Conservation (phyloP, 2,329 filamentous ascomycete species). For the Microdochium bolleyi region DNA sequence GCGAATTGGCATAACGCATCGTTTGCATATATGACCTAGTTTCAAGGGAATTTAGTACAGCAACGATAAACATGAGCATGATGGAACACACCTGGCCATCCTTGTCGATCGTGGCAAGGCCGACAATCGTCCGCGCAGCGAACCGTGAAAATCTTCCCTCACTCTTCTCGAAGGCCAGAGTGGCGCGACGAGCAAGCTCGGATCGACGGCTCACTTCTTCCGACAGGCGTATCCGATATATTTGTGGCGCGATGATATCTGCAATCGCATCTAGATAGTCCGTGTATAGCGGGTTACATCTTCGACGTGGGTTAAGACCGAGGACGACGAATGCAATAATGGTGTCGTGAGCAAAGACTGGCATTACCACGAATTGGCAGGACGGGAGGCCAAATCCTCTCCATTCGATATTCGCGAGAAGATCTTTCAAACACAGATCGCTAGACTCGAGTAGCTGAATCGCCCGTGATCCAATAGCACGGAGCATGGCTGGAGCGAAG, state of each 20-base stretch:
- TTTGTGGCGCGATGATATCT: conserved; percentile 12
- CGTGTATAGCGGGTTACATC: conserved; percentile 10
- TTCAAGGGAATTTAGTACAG: conserved; percentile 1
- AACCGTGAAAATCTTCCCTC: conserved; percentile 15
- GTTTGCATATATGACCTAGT: conserved; percentile 15
- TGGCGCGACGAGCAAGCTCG: conserved; percentile 12
- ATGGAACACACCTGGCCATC: conserved; percentile 9
- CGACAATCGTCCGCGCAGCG: conserved; percentile 15
- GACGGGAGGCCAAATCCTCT: conserved; percentile 8
- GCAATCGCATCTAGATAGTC: conserved; percentile 12
- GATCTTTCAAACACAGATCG: conserved; percentile 6
- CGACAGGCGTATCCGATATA: conserved; percentile 10
- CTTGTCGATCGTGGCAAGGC: conserved; percentile 11
- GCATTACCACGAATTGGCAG: conserved; percentile 12
- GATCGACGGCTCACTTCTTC: conserved; percentile 13
- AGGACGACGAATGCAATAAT: conserved; percentile 13
- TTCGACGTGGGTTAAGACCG: conserved; percentile 14
- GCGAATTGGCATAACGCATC: conserved; percentile 16
- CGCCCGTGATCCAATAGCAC: conserved; percentile 7
- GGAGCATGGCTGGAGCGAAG: conserved; percentile 13
- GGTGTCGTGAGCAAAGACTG: conserved; percentile 8
- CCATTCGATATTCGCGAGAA: conserved; percentile 9
- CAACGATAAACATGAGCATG: background rate
- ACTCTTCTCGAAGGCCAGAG: conserved; percentile 11
- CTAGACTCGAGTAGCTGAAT: conserved; percentile 9